phyloP scores from a whole-genome alignment of 768 basidiomycete genomes.

The Chlorophyllum brunneum region DNA sequence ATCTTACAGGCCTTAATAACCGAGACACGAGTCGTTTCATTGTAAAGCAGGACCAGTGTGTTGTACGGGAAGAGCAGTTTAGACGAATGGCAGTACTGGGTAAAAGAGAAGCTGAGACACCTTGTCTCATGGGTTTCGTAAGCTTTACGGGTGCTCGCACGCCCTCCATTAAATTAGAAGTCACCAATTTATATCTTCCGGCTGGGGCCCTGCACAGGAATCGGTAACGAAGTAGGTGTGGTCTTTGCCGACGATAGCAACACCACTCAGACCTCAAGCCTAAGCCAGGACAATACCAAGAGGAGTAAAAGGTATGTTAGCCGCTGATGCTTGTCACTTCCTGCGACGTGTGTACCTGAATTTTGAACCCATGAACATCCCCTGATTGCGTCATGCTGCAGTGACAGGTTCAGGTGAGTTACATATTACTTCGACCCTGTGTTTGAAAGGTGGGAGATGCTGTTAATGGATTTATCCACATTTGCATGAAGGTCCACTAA shows the following conservation, averaged over 20 bases:
- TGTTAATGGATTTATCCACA: constrained; percentile 73
- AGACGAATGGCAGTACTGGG: too few species aligned
- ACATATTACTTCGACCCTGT: constrained; percentile 3
- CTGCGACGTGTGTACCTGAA: constrained; percentile 76
- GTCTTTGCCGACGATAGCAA: constrained; percentile 63
- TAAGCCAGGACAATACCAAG: constrained; percentile 6
- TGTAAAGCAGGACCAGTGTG: too few species aligned
- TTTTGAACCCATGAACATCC: constrained; percentile 81
- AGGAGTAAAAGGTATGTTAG: constrained; percentile 29
- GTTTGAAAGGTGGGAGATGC: constrained; percentile 24
- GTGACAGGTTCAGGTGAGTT: constrained; percentile 6
- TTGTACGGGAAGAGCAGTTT: too few species aligned
- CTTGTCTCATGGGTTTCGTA: too few species aligned
- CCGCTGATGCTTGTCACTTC: constrained; percentile 73
- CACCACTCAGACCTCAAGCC: constrained; percentile 50
- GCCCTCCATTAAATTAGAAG: too few species aligned
- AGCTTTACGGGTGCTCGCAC: too few species aligned
- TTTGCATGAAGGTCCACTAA: constrained; percentile 58
- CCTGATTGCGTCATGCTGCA: constrained; percentile 74
- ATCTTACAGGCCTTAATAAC: too few species aligned
- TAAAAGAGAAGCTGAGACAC: too few species aligned
- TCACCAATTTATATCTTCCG: constrained; percentile 72
- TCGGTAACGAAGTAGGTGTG: constrained; percentile 76
- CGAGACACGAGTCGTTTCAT: too few species aligned
- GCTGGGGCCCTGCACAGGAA: constrained; percentile 86